A percentile compares a stretch with the other conserved stretches of the same genome.
Conservation (phyloP, 257 asterid genomes). For the Agastache rugosa region DNA sequence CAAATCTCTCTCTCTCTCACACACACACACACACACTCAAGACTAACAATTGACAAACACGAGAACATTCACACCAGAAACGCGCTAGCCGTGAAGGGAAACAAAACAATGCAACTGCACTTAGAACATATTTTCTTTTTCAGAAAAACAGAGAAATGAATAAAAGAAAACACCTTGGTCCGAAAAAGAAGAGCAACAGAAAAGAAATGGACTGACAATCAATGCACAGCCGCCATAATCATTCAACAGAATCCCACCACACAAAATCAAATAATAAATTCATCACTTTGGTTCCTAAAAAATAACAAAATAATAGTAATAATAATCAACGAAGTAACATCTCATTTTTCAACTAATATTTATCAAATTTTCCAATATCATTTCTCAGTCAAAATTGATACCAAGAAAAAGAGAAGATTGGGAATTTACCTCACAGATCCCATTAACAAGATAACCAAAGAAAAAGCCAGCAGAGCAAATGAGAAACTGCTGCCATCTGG, state of each 20-base stretch:
- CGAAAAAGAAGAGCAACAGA: not conserved
- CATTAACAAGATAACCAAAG: slow-evolving; percentile 92
- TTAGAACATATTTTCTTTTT: not conserved
- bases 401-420: not conserved
- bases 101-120: not conserved
- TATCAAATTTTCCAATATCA: not conserved
- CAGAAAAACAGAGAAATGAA: slow-evolving; percentile 1
- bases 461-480: slow-evolving; percentile 91
- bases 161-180: not conserved
- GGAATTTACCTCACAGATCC: slow-evolving; percentile 77
- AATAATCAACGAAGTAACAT: slow-evolving; percentile 4
- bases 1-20: slow-evolving; percentile 25
- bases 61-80: slow-evolving; percentile 4
- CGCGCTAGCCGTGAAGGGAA: slow-evolving; percentile 21
- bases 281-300: too few relatives aligned
- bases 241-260: slow-evolving; percentile 15
- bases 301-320: too few relatives aligned
- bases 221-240: slow-evolving; percentile 27
- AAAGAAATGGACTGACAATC: not conserved
- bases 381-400: not conserved
- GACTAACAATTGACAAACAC: not conserved
- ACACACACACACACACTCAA: not conserved
- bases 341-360: not conserved
- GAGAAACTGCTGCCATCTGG: slow-evolving; percentile 89
- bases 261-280: not conserved